Percentiles rank a stretch among this genome's conserved stretches.
Evolutionary conservation across 1,139 yeast genomes (phyloP).

Genomic region (Taiozyma onychis): DNA sequence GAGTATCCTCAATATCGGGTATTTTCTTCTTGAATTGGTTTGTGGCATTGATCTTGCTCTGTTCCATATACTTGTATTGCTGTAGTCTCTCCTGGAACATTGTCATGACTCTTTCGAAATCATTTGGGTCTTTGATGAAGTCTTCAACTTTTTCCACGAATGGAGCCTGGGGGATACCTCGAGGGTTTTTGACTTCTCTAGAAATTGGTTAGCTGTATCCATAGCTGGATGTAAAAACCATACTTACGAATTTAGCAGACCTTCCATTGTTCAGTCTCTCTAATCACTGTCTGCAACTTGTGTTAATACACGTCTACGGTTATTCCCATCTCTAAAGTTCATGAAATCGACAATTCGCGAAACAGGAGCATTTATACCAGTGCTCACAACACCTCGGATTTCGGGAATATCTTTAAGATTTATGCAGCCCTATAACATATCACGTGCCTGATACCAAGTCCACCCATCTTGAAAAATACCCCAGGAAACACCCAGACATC

Average conservation of each 20-base stretch:
- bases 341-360: neutral
- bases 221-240: too few relatives aligned
- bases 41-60: conserved; percentile 66
- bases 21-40: conserved; percentile 66
- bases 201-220: neutral
- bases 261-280: conserved; percentile 5
- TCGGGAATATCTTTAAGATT: too few relatives aligned
- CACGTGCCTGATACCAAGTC: conserved; percentile 1
- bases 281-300: neutral
- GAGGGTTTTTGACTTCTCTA: conserved; percentile 48
- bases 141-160: conserved; percentile 83
- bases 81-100: conserved; percentile 77
- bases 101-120: conserved; percentile 62
- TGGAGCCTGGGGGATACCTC: conserved; percentile 97
- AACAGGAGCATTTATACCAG: neutral
- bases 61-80: conserved; percentile 81
- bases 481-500: conserved; percentile 5
- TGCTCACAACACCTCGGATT: neutral
- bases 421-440: conserved; percentile 2
- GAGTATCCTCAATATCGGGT: conserved; percentile 85
- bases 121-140: conserved; percentile 60
- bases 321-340: neutral
- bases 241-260: conserved; percentile 9
- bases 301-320: neutral
- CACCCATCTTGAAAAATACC: too few relatives aligned